phyloP scores from a whole-genome alignment of 139 green algal species.

The Coccomyxa sp. region DNA sequence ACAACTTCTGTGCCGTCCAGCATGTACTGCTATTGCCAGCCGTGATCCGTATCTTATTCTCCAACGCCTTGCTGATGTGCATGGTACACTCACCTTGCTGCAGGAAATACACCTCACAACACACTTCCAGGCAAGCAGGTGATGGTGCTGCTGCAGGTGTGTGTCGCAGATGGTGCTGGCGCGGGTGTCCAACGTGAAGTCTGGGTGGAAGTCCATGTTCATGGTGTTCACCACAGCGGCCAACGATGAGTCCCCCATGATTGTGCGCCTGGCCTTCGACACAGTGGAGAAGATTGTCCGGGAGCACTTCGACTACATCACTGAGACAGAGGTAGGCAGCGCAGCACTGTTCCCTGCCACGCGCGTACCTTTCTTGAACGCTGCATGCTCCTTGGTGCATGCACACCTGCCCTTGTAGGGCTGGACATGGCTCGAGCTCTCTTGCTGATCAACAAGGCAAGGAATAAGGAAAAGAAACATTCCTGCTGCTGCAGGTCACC shows the following conservation, averaged over 20 bases:
- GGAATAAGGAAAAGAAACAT: neutral
- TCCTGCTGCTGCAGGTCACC: conserved; percentile 35
- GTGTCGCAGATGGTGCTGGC: conserved; percentile 89
- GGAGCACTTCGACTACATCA: conserved; percentile 97
- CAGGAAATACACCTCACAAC: too few species aligned
- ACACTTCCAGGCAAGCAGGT: neutral
- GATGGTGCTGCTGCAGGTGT: conserved; percentile 36
- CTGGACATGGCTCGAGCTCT: too few species aligned
- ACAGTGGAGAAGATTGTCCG: conserved; percentile 98
- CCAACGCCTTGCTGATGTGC: neutral
- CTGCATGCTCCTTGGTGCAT: neutral
- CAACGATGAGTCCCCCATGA: conserved; percentile 63
- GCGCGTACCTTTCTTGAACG: neutral
- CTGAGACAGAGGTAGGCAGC: conserved; percentile 80
- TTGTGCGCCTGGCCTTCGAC: conserved; percentile 87
- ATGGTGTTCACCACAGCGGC: conserved; percentile 99
- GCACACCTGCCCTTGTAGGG: neutral
- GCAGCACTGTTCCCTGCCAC: neutral
- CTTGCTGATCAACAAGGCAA: too few species aligned
- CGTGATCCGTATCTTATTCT: neutral
- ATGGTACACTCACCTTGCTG: neutral
- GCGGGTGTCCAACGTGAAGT: conserved; percentile 92
- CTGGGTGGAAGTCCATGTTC: conserved; percentile 98
- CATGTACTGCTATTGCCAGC: too few species aligned
- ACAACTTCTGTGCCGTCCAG: too few species aligned